Evolutionary conservation across 768 basidiomycete genomes (phyloP).

Genomic region (Brasilioporus rufonigricans): DNA sequence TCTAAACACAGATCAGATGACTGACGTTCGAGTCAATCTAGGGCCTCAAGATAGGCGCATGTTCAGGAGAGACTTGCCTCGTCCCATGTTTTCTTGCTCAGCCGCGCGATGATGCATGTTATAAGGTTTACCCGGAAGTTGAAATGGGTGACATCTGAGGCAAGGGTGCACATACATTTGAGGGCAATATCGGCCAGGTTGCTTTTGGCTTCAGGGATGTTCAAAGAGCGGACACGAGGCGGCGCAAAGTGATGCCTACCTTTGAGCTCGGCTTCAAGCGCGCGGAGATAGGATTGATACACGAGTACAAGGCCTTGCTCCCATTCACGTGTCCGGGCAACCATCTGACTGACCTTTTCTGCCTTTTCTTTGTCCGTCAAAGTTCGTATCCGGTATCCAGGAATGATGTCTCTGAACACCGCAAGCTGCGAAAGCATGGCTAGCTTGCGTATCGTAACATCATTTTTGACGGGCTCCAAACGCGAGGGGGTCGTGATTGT

Average conservation of each 20-base stretch:
- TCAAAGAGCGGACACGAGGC: slow-evolving; percentile 20
- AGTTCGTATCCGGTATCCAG: slow-evolving; percentile 91
- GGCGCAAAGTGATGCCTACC: slow-evolving; percentile 35
- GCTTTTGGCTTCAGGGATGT: slow-evolving; percentile 49
- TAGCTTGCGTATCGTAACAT: slow-evolving; percentile 79
- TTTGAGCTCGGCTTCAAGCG: slow-evolving; percentile 85
- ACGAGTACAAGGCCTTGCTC: slow-evolving; percentile 88
- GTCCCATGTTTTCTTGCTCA: slow-evolving; percentile 90
- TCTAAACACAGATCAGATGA: slow-evolving; percentile 82
- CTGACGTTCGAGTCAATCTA: slow-evolving; percentile 40
- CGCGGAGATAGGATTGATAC: slow-evolving; percentile 87
- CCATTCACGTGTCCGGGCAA: slow-evolving; percentile 86
- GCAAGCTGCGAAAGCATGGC: slow-evolving; percentile 89
- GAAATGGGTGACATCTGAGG: slow-evolving; percentile 87
- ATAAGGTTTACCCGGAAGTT: slow-evolving; percentile 95
- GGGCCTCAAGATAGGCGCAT: slow-evolving; percentile 2
- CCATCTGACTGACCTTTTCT: slow-evolving; percentile 94
- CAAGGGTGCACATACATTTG: slow-evolving; percentile 83
- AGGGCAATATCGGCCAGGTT: slow-evolving; percentile 69
- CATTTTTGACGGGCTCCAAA: slow-evolving; percentile 72
- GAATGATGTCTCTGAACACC: slow-evolving; percentile 94
- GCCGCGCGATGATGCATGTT: slow-evolving; percentile 74
- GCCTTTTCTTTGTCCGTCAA: slow-evolving; percentile 88
- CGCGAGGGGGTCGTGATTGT: slow-evolving; percentile 69
- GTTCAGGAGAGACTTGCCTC: slow-evolving; percentile 49